Conservation (phyloP, 345 rosid genomes). For the Zanthoxylum bungeanum region DNA sequence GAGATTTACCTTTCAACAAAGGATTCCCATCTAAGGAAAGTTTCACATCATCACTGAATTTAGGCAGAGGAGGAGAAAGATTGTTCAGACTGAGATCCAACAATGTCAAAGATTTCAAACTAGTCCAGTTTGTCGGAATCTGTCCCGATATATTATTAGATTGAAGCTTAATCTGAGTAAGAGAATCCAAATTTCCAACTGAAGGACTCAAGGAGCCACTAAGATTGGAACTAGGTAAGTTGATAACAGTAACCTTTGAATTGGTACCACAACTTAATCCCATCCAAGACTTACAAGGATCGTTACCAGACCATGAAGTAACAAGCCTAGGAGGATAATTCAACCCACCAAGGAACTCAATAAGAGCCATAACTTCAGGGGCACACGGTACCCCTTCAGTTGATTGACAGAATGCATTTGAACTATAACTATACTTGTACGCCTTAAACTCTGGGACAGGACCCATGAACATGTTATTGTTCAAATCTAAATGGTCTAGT, state of each 20-base stretch:
- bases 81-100: slow-evolving; percentile 60
- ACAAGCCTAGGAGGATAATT: slow-evolving; percentile 56
- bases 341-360: slow-evolving; percentile 56
- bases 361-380: slow-evolving; percentile 57
- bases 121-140: slow-evolving; percentile 59
- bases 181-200: slow-evolving; percentile 43
- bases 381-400: slow-evolving; percentile 45
- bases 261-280: slow-evolving; percentile 42
- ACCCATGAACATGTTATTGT: slow-evolving; percentile 72
- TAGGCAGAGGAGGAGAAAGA: slow-evolving; percentile 58
- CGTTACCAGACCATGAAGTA: slow-evolving; percentile 55
- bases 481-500: slow-evolving; percentile 51
- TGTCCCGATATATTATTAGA: slow-evolving; percentile 45
- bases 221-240: slow-evolving; percentile 47
- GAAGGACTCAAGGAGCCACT: slow-evolving; percentile 67
- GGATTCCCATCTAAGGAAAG: slow-evolving; percentile 44
- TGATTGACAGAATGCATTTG: slow-evolving; percentile 57
- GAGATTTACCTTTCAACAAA: slow-evolving; percentile 20
- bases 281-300: slow-evolving; percentile 64
- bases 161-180: slow-evolving; percentile 41
- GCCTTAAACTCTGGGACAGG: slow-evolving; percentile 59
- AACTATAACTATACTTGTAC: slow-evolving; percentile 24
- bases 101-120: slow-evolving; percentile 41
- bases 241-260: slow-evolving; percentile 31
- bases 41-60: slow-evolving; percentile 30